Evolutionary conservation across 192 early-diverging fungal species (phyloP).

Genomic region (Coemansia sp.): DNA sequence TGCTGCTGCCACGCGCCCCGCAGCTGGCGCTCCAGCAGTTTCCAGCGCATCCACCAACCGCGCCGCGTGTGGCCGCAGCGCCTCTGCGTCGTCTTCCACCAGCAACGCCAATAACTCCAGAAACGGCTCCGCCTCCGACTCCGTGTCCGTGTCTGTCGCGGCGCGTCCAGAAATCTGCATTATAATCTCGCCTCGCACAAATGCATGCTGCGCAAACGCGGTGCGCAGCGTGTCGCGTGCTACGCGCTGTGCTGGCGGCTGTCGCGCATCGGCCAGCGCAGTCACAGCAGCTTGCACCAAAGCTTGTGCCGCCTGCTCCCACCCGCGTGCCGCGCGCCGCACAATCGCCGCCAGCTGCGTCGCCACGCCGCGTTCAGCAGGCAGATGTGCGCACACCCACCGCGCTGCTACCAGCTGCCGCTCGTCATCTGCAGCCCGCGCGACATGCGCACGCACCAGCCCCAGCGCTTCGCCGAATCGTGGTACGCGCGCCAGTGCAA

Average conservation of each 20-base stretch:
- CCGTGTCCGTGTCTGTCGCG: conserved; percentile 29
- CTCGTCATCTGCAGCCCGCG: conserved; percentile 27
- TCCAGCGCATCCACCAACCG: conserved; percentile 65
- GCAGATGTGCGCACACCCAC: conserved; percentile 22
- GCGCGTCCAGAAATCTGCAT: conserved; percentile 58
- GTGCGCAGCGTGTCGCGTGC: conserved; percentile 26
- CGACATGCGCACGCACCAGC: conserved; percentile 24
- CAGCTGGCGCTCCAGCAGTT: conserved; percentile 20
- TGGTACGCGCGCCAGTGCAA: conserved; percentile 68
- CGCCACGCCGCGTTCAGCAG: conserved; percentile 2
- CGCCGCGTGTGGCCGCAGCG: conserved; percentile 20
- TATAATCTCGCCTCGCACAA: conserved; percentile 68
- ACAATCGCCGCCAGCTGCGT: conserved; percentile 21
- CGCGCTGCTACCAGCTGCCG: conserved; percentile 3
- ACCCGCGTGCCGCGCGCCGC: conserved; percentile 31
- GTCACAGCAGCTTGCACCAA: conserved; percentile 33
- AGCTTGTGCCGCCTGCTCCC: conserved; percentile 52
- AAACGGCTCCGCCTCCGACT: conserved; percentile 9
- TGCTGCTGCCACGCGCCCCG: conserved; percentile 23
- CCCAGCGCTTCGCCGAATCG: conserved; percentile 64
- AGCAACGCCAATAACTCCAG: conserved; percentile 25
- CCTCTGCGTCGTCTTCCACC: conserved; percentile 27
- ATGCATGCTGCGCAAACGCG: conserved; percentile 58
- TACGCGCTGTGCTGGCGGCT: conserved; percentile 11
- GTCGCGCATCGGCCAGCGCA: conserved; percentile 7